These are phyloP conservation scores for Eimeria sp. DNA, from an alignment of 169 alveolate species.

Conservation along the genomic window DNA sequence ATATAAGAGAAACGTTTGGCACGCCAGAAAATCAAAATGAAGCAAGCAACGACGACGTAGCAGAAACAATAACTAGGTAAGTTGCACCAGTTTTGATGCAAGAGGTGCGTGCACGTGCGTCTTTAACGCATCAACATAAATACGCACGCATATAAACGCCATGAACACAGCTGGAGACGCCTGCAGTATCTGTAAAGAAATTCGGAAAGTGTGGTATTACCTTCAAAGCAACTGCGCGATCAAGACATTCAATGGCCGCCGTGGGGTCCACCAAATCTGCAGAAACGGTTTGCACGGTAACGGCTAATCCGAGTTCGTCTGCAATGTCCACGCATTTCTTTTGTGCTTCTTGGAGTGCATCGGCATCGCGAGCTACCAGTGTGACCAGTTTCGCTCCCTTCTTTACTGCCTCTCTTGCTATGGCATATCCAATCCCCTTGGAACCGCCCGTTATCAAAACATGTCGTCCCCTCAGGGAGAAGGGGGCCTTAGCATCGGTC, in stretches of 20 bases:
- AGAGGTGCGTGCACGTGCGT: background rate
- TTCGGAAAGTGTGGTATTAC: background rate
- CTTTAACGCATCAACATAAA: background rate
- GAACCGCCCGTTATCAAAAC: conserved; percentile 82
- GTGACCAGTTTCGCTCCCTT: conserved; percentile 56
- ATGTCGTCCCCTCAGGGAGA: conserved; percentile 64
- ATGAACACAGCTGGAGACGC: background rate
- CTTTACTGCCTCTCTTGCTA: conserved; percentile 72
- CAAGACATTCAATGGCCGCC: conserved; percentile 43
- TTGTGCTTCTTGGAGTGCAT: conserved; percentile 59
- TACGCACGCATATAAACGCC: background rate
- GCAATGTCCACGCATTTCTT: conserved; percentile 24
- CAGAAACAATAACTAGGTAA: background rate
- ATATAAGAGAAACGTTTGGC: background rate
- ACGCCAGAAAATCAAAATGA: background rate
- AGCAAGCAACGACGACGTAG: background rate
- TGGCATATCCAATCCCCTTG: conserved; percentile 75
- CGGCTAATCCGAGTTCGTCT: background rate
- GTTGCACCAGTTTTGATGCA: background rate
- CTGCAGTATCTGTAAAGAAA: background rate
- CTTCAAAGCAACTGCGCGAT: conserved; percentile 53
- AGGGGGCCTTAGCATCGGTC: conserved; percentile 3
- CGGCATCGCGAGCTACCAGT: conserved; percentile 65
- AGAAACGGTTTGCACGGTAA: conserved; percentile 54
- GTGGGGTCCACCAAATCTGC: conserved; percentile 71